Evolutionary conservation across 805 yeast species (phyloP).

Genomic region (Suhomyces pyralidae): DNA sequence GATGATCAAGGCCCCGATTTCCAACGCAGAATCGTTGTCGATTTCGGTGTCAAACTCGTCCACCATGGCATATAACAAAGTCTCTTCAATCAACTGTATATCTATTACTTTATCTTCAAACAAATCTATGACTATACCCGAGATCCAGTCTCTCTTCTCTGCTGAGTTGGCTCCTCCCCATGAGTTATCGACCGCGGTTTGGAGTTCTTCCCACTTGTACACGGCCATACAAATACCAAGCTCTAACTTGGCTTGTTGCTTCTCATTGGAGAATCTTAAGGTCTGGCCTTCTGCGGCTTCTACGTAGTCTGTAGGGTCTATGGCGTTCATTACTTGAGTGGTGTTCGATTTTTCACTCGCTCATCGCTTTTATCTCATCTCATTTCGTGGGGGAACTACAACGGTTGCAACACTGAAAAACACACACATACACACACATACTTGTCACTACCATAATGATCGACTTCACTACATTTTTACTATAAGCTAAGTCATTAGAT

Average conservation of each 20-base stretch:
- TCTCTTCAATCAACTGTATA: slow-evolving; percentile 75
- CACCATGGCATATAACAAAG: slow-evolving; percentile 82
- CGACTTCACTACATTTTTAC: background rate
- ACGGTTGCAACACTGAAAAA: too few relatives aligned
- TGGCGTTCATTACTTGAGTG: slow-evolving; percentile 21
- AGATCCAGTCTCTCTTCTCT: slow-evolving; percentile 94
- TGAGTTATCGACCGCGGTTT: slow-evolving; percentile 81
- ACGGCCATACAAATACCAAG: slow-evolving; percentile 89
- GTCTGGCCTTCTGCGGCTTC: slow-evolving; percentile 45
- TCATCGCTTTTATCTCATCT: background rate
- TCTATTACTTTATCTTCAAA: slow-evolving; percentile 71
- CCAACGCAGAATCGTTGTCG: slow-evolving; percentile 84
- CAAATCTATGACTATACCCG: slow-evolving; percentile 75
- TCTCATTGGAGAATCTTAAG: slow-evolving; percentile 50
- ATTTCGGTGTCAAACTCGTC: slow-evolving; percentile 90
- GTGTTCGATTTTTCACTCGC: background rate
- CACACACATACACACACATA: too few relatives aligned
- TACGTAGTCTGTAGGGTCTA: slow-evolving; percentile 51
- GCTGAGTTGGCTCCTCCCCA: slow-evolving; percentile 96
- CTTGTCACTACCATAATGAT: background rate
- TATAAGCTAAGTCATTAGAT: background rate
- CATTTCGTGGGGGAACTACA: background rate
- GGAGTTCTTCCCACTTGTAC: slow-evolving; percentile 85
- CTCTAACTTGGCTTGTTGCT: slow-evolving; percentile 82
- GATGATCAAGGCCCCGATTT: slow-evolving; percentile 65